These are phyloP conservation scores for Diplodia sapinea DNA, from an alignment of 2,329 filamentous ascomycete species.

Conservation along the genomic window DNA sequence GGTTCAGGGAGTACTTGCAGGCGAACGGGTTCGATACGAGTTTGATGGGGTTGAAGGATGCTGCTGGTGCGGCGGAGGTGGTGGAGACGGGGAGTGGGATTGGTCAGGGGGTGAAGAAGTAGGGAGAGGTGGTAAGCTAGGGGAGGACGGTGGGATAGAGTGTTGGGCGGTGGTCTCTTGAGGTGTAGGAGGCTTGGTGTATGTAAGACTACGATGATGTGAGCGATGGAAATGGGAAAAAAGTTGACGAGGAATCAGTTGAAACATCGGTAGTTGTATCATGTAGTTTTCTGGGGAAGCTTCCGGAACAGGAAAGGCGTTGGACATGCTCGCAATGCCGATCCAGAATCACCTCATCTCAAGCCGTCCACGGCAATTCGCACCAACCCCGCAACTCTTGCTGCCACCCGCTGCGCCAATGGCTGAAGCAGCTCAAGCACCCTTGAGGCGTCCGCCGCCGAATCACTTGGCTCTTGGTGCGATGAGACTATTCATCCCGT, in stretches of 20 bases:
- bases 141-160: no score
- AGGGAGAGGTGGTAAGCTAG: background rate
- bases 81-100: background rate
- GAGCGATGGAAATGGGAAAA: no score
- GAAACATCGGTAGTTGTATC: slow-evolving; percentile 7
- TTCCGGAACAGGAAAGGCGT: slow-evolving; percentile 14
- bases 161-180: background rate
- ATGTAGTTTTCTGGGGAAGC: slow-evolving; percentile 1
- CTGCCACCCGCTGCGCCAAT: background rate
- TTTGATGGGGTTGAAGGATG: slow-evolving; percentile 17
- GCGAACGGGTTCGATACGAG: slow-evolving; percentile 16
- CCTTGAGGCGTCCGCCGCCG: background rate
- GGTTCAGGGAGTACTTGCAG: slow-evolving; percentile 74
- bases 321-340: slow-evolving; percentile 19
- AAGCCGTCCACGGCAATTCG: slow-evolving; percentile 3
- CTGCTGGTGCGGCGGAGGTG: background rate
- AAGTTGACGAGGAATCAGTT: no score
- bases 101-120: background rate
- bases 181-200: no score
- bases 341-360: slow-evolving; percentile 29
- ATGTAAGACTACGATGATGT: no score
- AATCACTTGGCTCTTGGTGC: slow-evolving; percentile 1
- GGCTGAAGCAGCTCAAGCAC: background rate
- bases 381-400: slow-evolving; percentile 15
- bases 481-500: slow-evolving; percentile 25